Percentiles rank a stretch among this genome's conserved stretches.
phyloP scores from a whole-genome alignment of 1,139 yeast genomes.

The Torulaspora pretoriensis region DNA sequence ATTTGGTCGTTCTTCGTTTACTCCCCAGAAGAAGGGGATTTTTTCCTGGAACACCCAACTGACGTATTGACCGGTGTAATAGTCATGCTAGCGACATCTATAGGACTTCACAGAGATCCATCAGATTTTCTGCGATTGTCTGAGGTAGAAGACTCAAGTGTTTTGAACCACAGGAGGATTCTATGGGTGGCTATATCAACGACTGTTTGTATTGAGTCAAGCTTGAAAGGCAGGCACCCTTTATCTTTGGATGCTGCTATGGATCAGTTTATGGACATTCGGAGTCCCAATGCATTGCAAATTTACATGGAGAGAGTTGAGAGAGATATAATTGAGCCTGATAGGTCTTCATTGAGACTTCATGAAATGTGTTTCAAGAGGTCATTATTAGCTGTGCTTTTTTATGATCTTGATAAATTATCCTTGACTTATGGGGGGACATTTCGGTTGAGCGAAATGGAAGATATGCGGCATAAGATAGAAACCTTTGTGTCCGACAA shows the following conservation, averaged over 20 bases:
- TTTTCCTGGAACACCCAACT: slow-evolving; percentile 33
- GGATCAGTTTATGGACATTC: slow-evolving; percentile 21
- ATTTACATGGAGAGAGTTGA: slow-evolving; percentile 24
- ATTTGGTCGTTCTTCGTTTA: slow-evolving; percentile 34
- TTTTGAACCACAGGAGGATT: slow-evolving; percentile 30
- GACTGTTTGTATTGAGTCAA: slow-evolving; percentile 27
- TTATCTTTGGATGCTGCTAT: slow-evolving; percentile 19
- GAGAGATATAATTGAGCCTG: slow-evolving; percentile 19
- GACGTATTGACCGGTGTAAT: slow-evolving; percentile 29
- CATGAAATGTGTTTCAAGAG: slow-evolving; percentile 27
- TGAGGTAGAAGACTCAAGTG: slow-evolving; percentile 21
- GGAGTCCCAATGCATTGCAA: slow-evolving; percentile 19
- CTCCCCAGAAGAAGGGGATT: slow-evolving; percentile 36
- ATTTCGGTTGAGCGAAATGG: slow-evolving; percentile 21
- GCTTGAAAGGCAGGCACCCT: slow-evolving; percentile 28
- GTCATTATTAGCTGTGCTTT: slow-evolving; percentile 25
- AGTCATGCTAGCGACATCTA: slow-evolving; percentile 28
- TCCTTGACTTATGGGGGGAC: slow-evolving; percentile 20
- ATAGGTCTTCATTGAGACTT: slow-evolving; percentile 14
- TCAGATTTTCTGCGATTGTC: slow-evolving; percentile 25
- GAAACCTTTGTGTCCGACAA: slow-evolving; percentile 17
- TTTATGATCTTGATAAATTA: slow-evolving; percentile 26
- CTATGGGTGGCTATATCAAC: slow-evolving; percentile 30
- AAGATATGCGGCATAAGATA: slow-evolving; percentile 18
- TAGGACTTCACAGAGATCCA: slow-evolving; percentile 36